Evolutionary conservation across 2,329 filamentous ascomycete genomes (phyloP), one percentile per base, ranked within the genome.

Genomic region (Diaporthe citriasiana): DNA sequence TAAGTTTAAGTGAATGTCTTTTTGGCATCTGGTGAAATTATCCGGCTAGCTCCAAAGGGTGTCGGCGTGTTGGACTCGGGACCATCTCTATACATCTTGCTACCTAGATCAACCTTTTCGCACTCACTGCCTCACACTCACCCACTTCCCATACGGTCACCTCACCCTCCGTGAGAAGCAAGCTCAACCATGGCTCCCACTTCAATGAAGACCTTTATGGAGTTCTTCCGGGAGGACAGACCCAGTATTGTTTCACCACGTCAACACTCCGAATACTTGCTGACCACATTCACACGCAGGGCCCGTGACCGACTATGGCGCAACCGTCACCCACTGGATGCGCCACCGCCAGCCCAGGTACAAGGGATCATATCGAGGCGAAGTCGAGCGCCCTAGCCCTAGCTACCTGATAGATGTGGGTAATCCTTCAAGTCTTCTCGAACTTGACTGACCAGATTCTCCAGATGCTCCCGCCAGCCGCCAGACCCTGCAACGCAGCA

Each of bases 281-380:
- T 71, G 47, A 71, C 30, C 19, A 45, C 19, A 17, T 51, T 35
- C 47, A 51, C 22, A 69, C 78, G 71, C 76, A 97, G 95, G 95
- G 77, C 93, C 95, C 57, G 94, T 97, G 19, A 98, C 95, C 57
- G 95, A 98, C 83, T 98, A 98, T 88, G 93, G 95, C 79, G 93
- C 95, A 33, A 97, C 95, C 13, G 90, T 97, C 82, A 92, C 94
- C 70, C 94, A 97, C 83, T 99, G 95, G 94, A 94, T 97, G 89
- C 93, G 93, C 80, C 91, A 95, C 80, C 91, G 96, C 73, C 89
- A 91, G 79, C 93, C 93, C 38, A 92, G 92, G 78, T 96, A 94
- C 84, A 93, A 92, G 81, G 92, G 92, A 73, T 87, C 89, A 8
- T 92, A 92, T 78, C 87, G 87, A 75, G 91, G 95, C 78, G 95